These are phyloP conservation scores for Echria macrotheca DNA, from an alignment of 495 filamentous ascomycete species.

Conservation along the genomic window DNA sequence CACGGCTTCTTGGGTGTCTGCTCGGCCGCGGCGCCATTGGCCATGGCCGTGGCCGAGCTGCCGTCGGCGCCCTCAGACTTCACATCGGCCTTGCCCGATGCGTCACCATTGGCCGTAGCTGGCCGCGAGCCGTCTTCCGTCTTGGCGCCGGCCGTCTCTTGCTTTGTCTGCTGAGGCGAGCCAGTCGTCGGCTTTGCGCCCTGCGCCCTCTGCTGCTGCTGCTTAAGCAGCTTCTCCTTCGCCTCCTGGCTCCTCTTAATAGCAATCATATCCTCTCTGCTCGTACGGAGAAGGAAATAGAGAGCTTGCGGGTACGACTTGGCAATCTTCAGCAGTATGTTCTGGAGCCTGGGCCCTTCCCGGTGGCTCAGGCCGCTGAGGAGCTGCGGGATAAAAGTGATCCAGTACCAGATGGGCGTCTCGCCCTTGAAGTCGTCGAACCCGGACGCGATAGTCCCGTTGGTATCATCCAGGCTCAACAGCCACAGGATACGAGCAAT, in stretches of 20 bases:
- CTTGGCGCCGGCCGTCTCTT: constrained; percentile 30
- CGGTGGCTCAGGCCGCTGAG: constrained; percentile 82
- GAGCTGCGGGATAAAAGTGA: constrained; percentile 95
- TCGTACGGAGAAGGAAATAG: constrained; percentile 90
- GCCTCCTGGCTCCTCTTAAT: constrained; percentile 85
- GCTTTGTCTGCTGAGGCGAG: constrained; percentile 42
- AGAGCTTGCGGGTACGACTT: constrained; percentile 91
- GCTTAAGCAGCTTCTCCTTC: constrained; percentile 45
- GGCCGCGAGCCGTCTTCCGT: constrained; percentile 33
- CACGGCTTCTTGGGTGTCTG: constrained; percentile 63
- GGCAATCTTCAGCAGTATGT: constrained; percentile 84
- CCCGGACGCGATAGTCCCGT: constrained; percentile 68
- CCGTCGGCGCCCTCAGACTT: constrained; percentile 42
- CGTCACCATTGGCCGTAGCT: constrained; percentile 44
- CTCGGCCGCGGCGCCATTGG: constrained; percentile 22
- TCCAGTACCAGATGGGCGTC: constrained; percentile 97
- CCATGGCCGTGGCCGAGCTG: constrained; percentile 20
- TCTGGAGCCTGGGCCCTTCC: constrained; percentile 79
- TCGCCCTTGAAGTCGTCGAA: constrained; percentile 96
- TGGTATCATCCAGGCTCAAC: constrained; percentile 84
- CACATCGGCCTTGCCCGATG: constrained; percentile 35
- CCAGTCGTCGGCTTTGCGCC: constrained; percentile 27
- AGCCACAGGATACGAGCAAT: constrained; percentile 96
- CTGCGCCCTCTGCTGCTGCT: constrained; percentile 13
- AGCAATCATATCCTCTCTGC: constrained; percentile 84